Evolutionary conservation across 768 basidiomycete genomes (phyloP), one percentile per base, ranked within the genome.

Genomic region (Amanita thiersii): DNA sequence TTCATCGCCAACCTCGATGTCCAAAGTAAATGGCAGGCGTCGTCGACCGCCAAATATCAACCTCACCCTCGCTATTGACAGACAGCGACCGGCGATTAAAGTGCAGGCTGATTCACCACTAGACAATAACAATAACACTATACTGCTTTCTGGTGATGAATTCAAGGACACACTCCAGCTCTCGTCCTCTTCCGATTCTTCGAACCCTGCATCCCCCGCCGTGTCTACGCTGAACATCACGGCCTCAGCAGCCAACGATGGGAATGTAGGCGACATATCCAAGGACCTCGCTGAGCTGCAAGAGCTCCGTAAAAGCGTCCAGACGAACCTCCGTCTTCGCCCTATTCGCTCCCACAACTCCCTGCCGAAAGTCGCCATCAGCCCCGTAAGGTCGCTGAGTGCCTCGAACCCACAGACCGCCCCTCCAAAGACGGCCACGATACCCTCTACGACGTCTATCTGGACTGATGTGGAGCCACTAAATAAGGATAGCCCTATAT

Each of bases 241-340:
- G 23, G 56, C 61, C 4, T 55, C 64, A 5, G 34, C 19, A 11
- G 26, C 26, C n/a, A 12, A 24, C n/a, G 63, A 60, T 23, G 63
- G 63, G 19, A 63, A 65, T 37, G 54, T 59, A 25, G 84, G 80
- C 50, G 83, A 86, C 48, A 63, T 89, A 41, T 70, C 75, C 11
- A 74, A 75, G 47, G 83, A 82, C 46, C 67, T 89, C 28, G 77
- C 70, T 9, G 72, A 70, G 40, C 74, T 90, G 28, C 80, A 84
- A 44, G 63, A 73, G 50, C 69, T 90, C 5, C 74, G 87, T 24
- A 70, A 73, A 49, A 84, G 66, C 50, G 82, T 90, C 2, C 76
- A 81, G 60, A 71, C 77, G 59, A 90, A 90, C 51, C 72, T 90
- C 26, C 79, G 77, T 44, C 69, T 90, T 25, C 73, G 87, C 15